These are phyloP conservation scores for Candida stauntonica DNA, from an alignment of 805 yeast species.

Conservation along the genomic window DNA sequence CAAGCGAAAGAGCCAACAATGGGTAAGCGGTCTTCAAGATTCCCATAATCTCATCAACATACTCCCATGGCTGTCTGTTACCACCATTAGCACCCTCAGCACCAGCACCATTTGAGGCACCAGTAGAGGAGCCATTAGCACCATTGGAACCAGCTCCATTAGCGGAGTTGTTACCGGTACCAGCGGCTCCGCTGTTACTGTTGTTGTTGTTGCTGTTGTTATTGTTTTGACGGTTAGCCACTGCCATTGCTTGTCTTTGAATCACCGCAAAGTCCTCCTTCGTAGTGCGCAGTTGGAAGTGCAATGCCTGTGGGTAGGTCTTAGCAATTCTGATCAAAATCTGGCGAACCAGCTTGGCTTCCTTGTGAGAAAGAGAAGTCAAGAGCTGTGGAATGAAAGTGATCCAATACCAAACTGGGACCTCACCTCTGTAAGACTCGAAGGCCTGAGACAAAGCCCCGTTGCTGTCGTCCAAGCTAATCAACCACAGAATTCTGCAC, in stretches of 20 bases:
- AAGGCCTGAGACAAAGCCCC: conserved; percentile 84
- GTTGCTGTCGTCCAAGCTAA: conserved; percentile 80
- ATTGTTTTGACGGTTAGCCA: conserved; percentile 32
- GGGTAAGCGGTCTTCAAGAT: conserved; percentile 97
- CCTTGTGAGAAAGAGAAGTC: conserved; percentile 85
- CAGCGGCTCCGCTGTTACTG: neutral
- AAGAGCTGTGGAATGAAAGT: conserved; percentile 93
- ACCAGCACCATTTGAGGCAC: conserved; percentile 1
- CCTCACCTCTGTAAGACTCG: conserved; percentile 89
- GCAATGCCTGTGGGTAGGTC: conserved; percentile 95
- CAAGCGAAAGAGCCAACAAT: conserved; percentile 82
- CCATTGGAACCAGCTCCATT: conserved; percentile 2
- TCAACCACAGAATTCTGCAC: conserved; percentile 89
- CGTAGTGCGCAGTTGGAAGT: conserved; percentile 92
- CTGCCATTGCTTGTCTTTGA: conserved; percentile 67
- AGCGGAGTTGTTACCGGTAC: neutral
- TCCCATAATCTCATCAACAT: conserved; percentile 89
- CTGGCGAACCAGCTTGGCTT: conserved; percentile 84
- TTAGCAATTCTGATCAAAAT: conserved; percentile 90
- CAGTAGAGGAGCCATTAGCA: neutral
- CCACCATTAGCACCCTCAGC: conserved; percentile 15
- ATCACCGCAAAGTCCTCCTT: conserved; percentile 88
- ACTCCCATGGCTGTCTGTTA: conserved; percentile 85
- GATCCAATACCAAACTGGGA: conserved; percentile 99
- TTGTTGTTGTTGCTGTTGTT: neutral